Conservation (phyloP, 768 basidiomycete genomes). For the Gloeopeniophorella convolvens region DNA sequence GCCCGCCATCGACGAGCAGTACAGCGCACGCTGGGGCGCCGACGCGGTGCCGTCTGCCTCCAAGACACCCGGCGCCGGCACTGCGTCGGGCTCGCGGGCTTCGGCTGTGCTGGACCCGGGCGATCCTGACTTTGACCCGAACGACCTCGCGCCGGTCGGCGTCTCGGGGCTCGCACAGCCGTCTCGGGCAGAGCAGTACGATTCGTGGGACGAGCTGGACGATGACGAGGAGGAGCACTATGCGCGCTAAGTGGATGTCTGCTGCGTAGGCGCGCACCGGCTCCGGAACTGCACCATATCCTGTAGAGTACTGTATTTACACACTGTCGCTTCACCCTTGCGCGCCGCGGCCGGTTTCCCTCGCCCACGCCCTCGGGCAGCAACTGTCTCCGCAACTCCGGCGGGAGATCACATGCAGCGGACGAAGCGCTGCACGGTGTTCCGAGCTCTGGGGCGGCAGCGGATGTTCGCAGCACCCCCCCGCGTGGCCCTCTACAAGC, state of each 20-base stretch:
- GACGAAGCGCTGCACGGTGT: too few relatives aligned
- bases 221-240: conserved; percentile 12
- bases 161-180: neutral
- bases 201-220: conserved; percentile 11
- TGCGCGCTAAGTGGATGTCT: neutral
- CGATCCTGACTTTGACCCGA: conserved; percentile 15
- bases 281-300: too few relatives aligned
- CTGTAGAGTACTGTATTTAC: too few relatives aligned
- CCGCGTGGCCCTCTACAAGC: too few relatives aligned
- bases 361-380: too few relatives aligned
- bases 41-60: neutral
- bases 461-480: too few relatives aligned
- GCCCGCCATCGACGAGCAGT: conserved; percentile 16
- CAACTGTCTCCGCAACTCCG: too few relatives aligned
- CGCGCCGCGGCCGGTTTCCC: too few relatives aligned
- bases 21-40: conserved; percentile 9
- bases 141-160: conserved; percentile 12
- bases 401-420: too few relatives aligned
- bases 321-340: too few relatives aligned
- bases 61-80: neutral
- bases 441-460: too few relatives aligned
- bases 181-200: neutral
- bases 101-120: neutral
- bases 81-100: neutral
- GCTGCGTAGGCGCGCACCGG: too few relatives aligned